Evolutionary conservation across 805 yeast genomes (phyloP).

Genomic region (Brettanomyces sp.): DNA sequence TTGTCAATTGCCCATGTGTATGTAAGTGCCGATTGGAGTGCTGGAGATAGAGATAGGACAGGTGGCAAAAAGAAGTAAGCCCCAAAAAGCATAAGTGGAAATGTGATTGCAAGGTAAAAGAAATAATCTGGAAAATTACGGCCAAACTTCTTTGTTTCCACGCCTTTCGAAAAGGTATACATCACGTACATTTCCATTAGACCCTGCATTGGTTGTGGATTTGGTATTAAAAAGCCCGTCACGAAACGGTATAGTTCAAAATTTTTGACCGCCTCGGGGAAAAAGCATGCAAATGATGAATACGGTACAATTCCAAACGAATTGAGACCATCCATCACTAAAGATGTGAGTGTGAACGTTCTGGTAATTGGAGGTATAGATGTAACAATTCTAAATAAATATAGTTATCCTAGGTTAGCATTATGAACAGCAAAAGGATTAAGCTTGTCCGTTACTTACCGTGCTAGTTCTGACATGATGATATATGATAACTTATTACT

Average conservation of each 20-base stretch:
- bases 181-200: conserved; percentile 46
- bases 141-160: conserved; percentile 44
- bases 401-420: not conserved
- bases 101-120: conserved; percentile 41
- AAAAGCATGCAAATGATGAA: conserved; percentile 18
- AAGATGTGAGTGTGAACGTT: conserved; percentile 39
- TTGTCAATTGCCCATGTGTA: conserved; percentile 54
- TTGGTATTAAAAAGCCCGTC: conserved; percentile 39
- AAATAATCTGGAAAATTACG: conserved; percentile 44
- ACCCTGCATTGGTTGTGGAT: conserved; percentile 34
- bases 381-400: conserved; percentile 17
- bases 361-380: conserved; percentile 57
- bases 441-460: not conserved
- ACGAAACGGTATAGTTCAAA: conserved; percentile 38
- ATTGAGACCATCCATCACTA: conserved; percentile 33
- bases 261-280: conserved; percentile 22
- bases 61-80: conserved; percentile 22
- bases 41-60: conserved; percentile 22
- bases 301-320: conserved; percentile 23
- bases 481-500: not conserved
- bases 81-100: conserved; percentile 35
- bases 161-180: conserved; percentile 46
- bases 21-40: conserved; percentile 45
- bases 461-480: not conserved
- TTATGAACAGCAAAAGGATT: not conserved